These are phyloP conservation scores for Polychytrium aggregatum DNA, from an alignment of 192 early-diverging fungal species.

Conservation along the genomic window DNA sequence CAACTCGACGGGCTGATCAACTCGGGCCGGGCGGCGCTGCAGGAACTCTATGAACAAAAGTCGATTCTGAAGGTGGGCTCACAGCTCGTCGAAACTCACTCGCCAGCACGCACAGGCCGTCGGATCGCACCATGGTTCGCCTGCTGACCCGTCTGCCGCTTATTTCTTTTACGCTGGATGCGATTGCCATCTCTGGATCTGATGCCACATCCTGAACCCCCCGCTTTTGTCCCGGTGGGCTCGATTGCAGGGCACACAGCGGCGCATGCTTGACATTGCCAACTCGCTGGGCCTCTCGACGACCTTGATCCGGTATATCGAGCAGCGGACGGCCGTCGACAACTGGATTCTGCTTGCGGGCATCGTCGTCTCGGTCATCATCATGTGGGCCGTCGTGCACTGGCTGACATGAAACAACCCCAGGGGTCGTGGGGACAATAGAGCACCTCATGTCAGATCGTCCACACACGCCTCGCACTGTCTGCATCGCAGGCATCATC, in stretches of 20 bases:
- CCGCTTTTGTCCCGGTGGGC: too few relatives aligned
- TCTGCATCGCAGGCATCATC: too few relatives aligned
- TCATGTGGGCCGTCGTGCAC: constrained; percentile 36
- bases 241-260: constrained; percentile 26
- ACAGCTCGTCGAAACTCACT: too few relatives aligned
- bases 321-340: constrained; percentile 29
- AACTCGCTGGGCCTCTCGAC: constrained; percentile 35
- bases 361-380: constrained; percentile 22
- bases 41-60: constrained; percentile 37
- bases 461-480: too few relatives aligned
- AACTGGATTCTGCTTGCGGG: constrained; percentile 30
- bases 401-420: constrained; percentile 27
- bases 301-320: constrained; percentile 35
- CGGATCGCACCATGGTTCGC: too few relatives aligned
- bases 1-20: constrained; percentile 28
- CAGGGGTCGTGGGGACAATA: too few relatives aligned
- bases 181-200: background rate
- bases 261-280: constrained; percentile 28
- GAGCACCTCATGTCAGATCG: too few relatives aligned
- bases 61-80: constrained; percentile 33
- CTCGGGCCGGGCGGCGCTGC: constrained; percentile 25
- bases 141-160: too few relatives aligned
- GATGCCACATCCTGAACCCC: background rate
- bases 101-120: too few relatives aligned
- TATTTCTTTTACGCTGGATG: background rate